Evolutionary conservation across 1,139 yeast species (phyloP).

Genomic region (Wickerhamiella pararugosa): DNA sequence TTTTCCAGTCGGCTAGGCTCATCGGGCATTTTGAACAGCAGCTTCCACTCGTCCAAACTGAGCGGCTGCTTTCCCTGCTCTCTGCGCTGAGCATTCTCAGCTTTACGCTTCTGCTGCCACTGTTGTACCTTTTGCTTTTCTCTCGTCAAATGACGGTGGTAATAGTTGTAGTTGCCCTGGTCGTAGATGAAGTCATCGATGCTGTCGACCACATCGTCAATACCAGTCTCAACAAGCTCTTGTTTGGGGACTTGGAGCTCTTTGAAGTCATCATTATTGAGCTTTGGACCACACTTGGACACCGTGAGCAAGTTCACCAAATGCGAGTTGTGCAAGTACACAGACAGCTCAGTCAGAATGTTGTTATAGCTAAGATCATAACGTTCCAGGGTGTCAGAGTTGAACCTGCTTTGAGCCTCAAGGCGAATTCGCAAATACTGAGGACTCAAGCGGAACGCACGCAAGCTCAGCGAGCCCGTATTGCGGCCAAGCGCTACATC

Average conservation of each 20-base stretch:
- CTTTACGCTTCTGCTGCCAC: slow-evolving; percentile 60
- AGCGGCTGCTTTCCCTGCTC: slow-evolving; percentile 40
- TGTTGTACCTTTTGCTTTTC: slow-evolving; percentile 57
- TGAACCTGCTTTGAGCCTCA: slow-evolving; percentile 36
- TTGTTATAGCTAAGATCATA: slow-evolving; percentile 51
- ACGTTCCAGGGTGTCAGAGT: slow-evolving; percentile 46
- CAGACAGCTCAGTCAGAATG: slow-evolving; percentile 59
- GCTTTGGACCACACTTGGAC: slow-evolving; percentile 7
- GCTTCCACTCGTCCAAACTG: slow-evolving; percentile 48
- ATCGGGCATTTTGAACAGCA: slow-evolving; percentile 49
- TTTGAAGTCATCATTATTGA: slow-evolving; percentile 14
- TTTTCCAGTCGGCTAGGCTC: slow-evolving; percentile 70
- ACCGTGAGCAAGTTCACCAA: slow-evolving; percentile 29
- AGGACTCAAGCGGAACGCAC: slow-evolving; percentile 55
- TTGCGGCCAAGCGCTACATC: slow-evolving; percentile 48
- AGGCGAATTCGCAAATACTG: slow-evolving; percentile 41
- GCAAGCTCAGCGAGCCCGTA: slow-evolving; percentile 32
- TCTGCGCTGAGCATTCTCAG: slow-evolving; percentile 48
- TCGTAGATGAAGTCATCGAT: slow-evolving; percentile 70
- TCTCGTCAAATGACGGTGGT: slow-evolving; percentile 58
- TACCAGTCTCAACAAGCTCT: slow-evolving; percentile 31
- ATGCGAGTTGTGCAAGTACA: slow-evolving; percentile 47
- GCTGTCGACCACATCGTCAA: slow-evolving; percentile 59
- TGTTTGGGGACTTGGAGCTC: slow-evolving; percentile 29
- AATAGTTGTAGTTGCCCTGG: slow-evolving; percentile 66